These are phyloP conservation scores for Penicillium malachiteum DNA, from an alignment of 495 filamentous ascomycete species.

Conservation along the genomic window DNA sequence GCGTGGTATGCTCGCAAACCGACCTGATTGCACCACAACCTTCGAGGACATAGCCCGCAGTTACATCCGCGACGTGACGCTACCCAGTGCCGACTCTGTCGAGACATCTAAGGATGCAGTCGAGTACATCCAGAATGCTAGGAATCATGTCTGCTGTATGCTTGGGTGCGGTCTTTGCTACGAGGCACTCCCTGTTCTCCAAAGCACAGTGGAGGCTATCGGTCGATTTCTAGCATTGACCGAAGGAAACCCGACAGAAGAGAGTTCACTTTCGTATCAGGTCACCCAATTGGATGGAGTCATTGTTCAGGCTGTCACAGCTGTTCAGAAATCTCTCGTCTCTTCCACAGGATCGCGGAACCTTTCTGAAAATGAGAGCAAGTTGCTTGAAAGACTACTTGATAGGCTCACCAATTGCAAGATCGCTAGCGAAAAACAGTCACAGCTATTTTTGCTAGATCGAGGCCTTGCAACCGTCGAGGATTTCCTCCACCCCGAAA, in stretches of 20 bases:
- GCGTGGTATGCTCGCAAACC: conserved; percentile 16
- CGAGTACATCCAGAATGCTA: conserved; percentile 1
- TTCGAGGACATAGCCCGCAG: conserved; percentile 20
- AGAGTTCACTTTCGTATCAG: conserved; percentile 6
- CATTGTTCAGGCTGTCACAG: conserved; percentile 41
- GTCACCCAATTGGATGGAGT: conserved; percentile 37
- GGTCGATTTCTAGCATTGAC: neutral
- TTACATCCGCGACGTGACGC: conserved; percentile 7
- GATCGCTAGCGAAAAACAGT: conserved; percentile 1
- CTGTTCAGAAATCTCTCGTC: conserved; percentile 39
- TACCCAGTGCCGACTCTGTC: conserved; percentile 4
- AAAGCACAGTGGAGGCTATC: conserved; percentile 14
- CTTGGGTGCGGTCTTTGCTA: conserved; percentile 24
- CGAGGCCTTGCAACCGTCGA: conserved; percentile 11
- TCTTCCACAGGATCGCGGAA: conserved; percentile 10
- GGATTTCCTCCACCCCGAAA: conserved; percentile 3
- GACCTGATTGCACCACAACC: conserved; percentile 17
- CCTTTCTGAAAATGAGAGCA: conserved; percentile 7
- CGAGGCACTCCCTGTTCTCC: conserved; percentile 12
- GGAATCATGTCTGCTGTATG: conserved; percentile 23
- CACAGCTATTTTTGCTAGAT: conserved; percentile 9
- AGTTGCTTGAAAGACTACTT: conserved; percentile 6
- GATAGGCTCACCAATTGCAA: conserved; percentile 3
- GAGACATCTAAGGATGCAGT: conserved; percentile 7
- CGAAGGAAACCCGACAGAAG: neutral